A percentile compares a stretch with the other conserved stretches of the same genome.
Evolutionary conservation across 2,329 filamentous ascomycete species (phyloP).

Genomic region (Neonectria neomacrospora): DNA sequence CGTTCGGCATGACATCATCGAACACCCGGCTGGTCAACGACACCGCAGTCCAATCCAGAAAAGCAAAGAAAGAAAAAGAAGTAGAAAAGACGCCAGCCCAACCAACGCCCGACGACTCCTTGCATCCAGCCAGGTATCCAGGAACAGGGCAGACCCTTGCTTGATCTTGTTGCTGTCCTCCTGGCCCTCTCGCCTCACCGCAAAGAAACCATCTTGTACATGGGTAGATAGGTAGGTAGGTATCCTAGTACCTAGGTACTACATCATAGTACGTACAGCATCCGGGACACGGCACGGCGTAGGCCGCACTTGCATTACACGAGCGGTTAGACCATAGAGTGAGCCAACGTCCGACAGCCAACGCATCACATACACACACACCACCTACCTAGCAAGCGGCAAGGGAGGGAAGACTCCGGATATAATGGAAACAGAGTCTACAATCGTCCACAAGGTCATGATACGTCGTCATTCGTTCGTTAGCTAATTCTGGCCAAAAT

Average conservation of each 20-base stretch:
- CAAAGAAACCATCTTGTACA: neutral
- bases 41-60: neutral
- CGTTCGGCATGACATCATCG: conserved; percentile 26
- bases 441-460: conserved; percentile 11
- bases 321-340: neutral
- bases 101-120: neutral
- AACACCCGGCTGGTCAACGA: neutral
- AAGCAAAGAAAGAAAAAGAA: neutral
- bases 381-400: conserved; percentile 3
- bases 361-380: neutral
- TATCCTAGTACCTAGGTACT: too few species aligned
- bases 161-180: neutral
- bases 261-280: neutral
- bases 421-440: neutral
- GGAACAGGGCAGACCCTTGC: conserved; percentile 1
- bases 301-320: neutral
- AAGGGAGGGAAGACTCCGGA: neutral
- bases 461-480: conserved; percentile 43
- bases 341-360: neutral
- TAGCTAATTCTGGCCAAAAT: conserved; percentile 28
- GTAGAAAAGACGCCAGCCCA: neutral
- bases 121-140: neutral
- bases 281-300: neutral
- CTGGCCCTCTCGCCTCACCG: neutral
- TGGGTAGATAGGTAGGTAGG: too few species aligned